Evolutionary conservation across 148 eudicot species (phyloP).

Genomic region (Rhododendron henanense): DNA sequence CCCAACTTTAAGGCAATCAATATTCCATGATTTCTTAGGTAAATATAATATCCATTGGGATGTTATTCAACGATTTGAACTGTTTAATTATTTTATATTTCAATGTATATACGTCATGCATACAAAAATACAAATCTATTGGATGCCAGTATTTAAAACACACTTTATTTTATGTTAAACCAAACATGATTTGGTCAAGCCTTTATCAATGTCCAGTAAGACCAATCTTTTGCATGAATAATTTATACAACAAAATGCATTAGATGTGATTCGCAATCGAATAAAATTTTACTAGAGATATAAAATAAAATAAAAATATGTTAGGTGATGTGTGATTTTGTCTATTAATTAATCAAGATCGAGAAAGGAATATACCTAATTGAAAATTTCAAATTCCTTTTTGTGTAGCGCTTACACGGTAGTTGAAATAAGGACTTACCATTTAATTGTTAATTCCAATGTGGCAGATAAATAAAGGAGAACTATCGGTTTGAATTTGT

Average conservation of each 20-base stretch:
- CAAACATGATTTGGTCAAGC: not conserved
- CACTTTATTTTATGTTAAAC: too few species aligned
- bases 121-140: not conserved
- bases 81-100: not conserved
- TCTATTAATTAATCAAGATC: not conserved
- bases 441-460: too few species aligned
- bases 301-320: too few species aligned
- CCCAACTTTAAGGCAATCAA: not conserved
- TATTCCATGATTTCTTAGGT: not conserved
- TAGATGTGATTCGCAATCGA: too few species aligned
- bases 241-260: not conserved
- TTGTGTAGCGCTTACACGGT: not conserved
- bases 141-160: not conserved
- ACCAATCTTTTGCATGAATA: not conserved
- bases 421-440: too few species aligned
- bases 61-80: not conserved
- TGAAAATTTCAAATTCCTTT: too few species aligned
- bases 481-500: not conserved
- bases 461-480: too few species aligned
- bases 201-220: not conserved
- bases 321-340: too few species aligned
- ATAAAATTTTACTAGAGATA: not conserved
- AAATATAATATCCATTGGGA: not conserved
- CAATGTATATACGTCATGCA: not conserved
- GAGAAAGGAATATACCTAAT: not conserved